Base-by-base conservation (phyloP, 2,329 filamentous ascomycete species). In the Paecilomyces sp. region DNA sequence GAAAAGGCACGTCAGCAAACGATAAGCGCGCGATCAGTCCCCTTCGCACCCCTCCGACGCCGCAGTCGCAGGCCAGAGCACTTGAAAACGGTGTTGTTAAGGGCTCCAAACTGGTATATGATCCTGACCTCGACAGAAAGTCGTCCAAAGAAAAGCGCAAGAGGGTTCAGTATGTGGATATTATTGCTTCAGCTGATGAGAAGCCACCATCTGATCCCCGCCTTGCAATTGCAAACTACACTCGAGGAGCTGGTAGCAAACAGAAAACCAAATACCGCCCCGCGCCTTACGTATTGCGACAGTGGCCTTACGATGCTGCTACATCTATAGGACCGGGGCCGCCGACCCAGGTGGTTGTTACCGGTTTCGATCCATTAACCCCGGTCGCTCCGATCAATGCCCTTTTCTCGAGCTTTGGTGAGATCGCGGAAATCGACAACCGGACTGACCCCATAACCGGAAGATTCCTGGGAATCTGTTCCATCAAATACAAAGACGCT, bases 361-460 rank as follows among this genome's bases (percentile, higher is more conserved):
- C 88, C n/a, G 91, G 92, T n/a, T 97, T 97, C 72, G 94, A 97
- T 74, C 92, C 93, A 6, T 80, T 97, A 64, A 88, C 90, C 50
- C 85, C 91, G 12, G 90, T 96, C 47, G 70, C 72, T 56, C 72
- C 69, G 11, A 75, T 76, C 58, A 75, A 61, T 53, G 72, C 73
- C 3, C 65, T 75, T 15, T 75, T 76, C 59, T 72, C 73, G n/a
- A 76, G 73, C 56, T 76, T 77, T 66, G 75, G 74, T 57, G 91
- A 96, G 60, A 92, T 99, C 63, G 88, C 89, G 53, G 89, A 92
- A 70, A 89, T 95, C 67, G 92, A 91, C 70, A 97, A 97, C 71
- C 93, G 95, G 73, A 93, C 95, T 69, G 92, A 99, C 74, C 94
- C 94, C 8, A 88, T 92, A 60, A 97, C 92, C 12, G 94, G 94